Base-by-base conservation (phyloP, 2,329 filamentous ascomycete species). In the Drechslerella dactyloides region DNA sequence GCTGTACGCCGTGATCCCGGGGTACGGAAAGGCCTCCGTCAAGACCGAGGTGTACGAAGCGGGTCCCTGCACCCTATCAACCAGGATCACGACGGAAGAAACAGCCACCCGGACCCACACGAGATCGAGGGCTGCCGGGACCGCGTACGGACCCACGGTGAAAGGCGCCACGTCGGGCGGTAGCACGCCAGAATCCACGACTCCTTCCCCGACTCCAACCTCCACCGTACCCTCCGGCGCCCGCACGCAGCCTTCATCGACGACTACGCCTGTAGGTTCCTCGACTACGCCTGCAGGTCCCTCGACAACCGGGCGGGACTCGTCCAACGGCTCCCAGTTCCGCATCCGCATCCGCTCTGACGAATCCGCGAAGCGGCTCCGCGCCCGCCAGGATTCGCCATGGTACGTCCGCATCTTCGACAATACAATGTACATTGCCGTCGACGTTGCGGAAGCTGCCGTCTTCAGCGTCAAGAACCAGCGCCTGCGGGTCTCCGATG, bases 321-420 rank as follows among this genome's bases (percentile, higher is more conserved):
- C 44, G 17, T 15, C 50, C 21, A 11, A 15, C 10, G n/a, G 35
- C 0, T 56, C 58, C 11, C 37, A 30, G 3, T 69, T 69, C 53
- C 52, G 65, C 6, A 50, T 69, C 24, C 33, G 46, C 21, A 69
- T 69, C 17, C 64, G 64, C 11, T n/a, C 52, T 2, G 33, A 24
- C 23, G 2, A 21, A 7, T 51, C 64, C 1, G 46, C 53, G 2
- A 53, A 48, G 15, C 44, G 58, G 4, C 53, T 69, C 1, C 37
- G n/a, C 46, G 46, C 52, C 11, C 65, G 58, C 13, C 58, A 62
- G 30, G 30, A 21, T 11, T 8, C 23, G 3, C 30, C 35, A 21
- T 58, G 44, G 57, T 69, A 69, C 42, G 48, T 69, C 15, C 48
- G 65, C 21, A 15, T 69, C 23, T 30, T 54, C 5, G 58, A 69